Evolutionary conservation across 2,329 filamentous ascomycete species (phyloP).

Genomic region (Epichloe brachyelytri): DNA sequence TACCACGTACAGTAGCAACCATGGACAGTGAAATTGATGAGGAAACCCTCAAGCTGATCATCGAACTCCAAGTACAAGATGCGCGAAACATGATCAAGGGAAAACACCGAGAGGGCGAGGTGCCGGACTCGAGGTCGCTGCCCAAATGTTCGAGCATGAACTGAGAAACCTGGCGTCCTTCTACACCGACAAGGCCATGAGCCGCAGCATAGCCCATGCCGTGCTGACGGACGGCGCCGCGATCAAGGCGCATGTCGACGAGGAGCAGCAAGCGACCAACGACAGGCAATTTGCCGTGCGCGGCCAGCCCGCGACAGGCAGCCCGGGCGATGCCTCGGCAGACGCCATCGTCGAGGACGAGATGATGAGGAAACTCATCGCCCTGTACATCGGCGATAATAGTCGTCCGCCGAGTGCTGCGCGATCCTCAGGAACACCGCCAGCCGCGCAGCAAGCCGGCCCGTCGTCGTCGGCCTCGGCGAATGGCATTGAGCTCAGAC

Average conservation of each 20-base stretch:
- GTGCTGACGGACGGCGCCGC: conserved; percentile 6
- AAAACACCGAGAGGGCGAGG: conserved; percentile 2
- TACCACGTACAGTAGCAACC: background rate
- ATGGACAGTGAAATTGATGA: conserved; percentile 2
- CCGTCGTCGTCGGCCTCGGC: background rate
- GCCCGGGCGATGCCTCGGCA: background rate
- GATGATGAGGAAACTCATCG: background rate
- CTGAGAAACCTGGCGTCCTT: conserved; percentile 3
- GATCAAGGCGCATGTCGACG: background rate
- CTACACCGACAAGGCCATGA: conserved; percentile 7
- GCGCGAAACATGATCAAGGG: conserved; percentile 6
- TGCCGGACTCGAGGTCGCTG: conserved; percentile 6
- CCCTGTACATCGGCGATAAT: background rate
- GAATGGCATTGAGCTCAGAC: background rate
- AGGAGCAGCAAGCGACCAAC: background rate
- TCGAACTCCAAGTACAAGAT: conserved; percentile 12
- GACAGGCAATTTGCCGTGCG: background rate
- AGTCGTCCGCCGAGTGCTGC: too few species aligned
- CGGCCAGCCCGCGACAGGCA: too few species aligned
- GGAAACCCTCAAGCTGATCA: conserved; percentile 8
- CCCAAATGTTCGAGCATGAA: conserved; percentile 7
- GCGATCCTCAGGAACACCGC: background rate
- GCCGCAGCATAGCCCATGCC: conserved; percentile 10
- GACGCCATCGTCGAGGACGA: background rate
- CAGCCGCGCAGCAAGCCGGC: background rate